Evolutionary conservation across 2,329 filamentous ascomycete genomes (phyloP).

Genomic region (Tolypocladium nubicola): DNA sequence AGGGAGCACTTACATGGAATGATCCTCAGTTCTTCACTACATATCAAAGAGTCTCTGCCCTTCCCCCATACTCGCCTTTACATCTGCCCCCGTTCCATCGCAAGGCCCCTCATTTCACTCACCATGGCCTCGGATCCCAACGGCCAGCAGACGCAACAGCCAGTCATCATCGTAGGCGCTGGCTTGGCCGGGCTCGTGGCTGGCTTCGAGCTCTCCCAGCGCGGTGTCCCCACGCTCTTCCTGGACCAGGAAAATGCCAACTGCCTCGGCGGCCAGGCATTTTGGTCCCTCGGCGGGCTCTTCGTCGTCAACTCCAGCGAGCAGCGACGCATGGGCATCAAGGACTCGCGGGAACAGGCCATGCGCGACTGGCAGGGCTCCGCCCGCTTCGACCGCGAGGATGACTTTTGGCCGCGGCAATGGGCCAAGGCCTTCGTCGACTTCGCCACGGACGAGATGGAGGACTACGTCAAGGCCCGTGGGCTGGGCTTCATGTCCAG

Average conservation of each 20-base stretch:
- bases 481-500: slow-evolving; percentile 42
- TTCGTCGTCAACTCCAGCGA: slow-evolving; percentile 48
- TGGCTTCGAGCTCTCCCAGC: slow-evolving; percentile 43
- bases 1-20: neutral
- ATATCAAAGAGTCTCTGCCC: neutral
- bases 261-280: slow-evolving; percentile 51
- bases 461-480: slow-evolving; percentile 41
- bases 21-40: neutral
- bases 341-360: slow-evolving; percentile 45
- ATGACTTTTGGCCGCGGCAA: slow-evolving; percentile 43
- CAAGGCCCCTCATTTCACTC: neutral
- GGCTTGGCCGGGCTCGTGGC: slow-evolving; percentile 50
- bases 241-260: slow-evolving; percentile 48
- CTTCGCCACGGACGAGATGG: slow-evolving; percentile 49
- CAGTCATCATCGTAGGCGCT: slow-evolving; percentile 45
- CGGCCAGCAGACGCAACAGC: slow-evolving; percentile 9
- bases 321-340: slow-evolving; percentile 48
- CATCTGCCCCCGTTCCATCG: neutral
- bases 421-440: slow-evolving; percentile 57
- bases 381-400: slow-evolving; percentile 46
- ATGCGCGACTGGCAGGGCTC: slow-evolving; percentile 48
- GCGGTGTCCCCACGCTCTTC: slow-evolving; percentile 37
- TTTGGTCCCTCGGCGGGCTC: slow-evolving; percentile 52
- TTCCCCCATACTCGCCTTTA: neutral
- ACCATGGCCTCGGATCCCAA: neutral